Percentiles rank a stretch among this genome's conserved stretches.
phyloP scores from a whole-genome alignment of 2,329 filamentous ascomycete species.

The Podosphaera aphanis region DNA sequence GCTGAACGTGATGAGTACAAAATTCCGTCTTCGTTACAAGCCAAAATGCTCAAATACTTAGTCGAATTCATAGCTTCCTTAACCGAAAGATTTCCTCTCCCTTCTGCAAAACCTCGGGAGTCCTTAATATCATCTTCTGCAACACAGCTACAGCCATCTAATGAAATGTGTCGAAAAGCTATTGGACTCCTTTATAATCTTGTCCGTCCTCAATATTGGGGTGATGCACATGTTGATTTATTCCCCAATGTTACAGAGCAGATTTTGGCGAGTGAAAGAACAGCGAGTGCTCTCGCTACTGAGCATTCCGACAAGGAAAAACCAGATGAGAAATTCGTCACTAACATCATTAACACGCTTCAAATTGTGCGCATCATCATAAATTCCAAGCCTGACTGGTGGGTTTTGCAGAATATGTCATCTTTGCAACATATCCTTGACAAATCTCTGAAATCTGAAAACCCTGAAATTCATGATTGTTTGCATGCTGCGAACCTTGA shows the following conservation, averaged over 20 bases:
- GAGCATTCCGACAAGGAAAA: conserved; percentile 44
- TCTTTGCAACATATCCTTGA: conserved; percentile 72
- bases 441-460: conserved; percentile 69
- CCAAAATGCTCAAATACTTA: conserved; percentile 79
- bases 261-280: conserved; percentile 63
- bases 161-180: conserved; percentile 69
- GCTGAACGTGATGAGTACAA: conserved; percentile 40
- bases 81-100: conserved; percentile 61
- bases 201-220: conserved; percentile 72
- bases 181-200: conserved; percentile 64
- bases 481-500: conserved; percentile 52
- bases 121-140: conserved; percentile 21
- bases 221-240: conserved; percentile 61
- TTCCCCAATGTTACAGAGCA: conserved; percentile 78
- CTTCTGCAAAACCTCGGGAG: conserved; percentile 43
- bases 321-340: conserved; percentile 62
- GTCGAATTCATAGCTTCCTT: conserved; percentile 85
- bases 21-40: conserved; percentile 41
- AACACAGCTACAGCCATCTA: conserved; percentile 29
- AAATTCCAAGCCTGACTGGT: conserved; percentile 70
- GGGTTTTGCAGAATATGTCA: conserved; percentile 59
- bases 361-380: conserved; percentile 80
- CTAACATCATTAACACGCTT: conserved; percentile 76
- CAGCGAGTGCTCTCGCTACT: conserved; percentile 31
- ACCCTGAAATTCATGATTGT: conserved; percentile 81